Base-by-base conservation (phyloP, 352 stramenopile species). In the Globisporangium irregulare region DNA sequence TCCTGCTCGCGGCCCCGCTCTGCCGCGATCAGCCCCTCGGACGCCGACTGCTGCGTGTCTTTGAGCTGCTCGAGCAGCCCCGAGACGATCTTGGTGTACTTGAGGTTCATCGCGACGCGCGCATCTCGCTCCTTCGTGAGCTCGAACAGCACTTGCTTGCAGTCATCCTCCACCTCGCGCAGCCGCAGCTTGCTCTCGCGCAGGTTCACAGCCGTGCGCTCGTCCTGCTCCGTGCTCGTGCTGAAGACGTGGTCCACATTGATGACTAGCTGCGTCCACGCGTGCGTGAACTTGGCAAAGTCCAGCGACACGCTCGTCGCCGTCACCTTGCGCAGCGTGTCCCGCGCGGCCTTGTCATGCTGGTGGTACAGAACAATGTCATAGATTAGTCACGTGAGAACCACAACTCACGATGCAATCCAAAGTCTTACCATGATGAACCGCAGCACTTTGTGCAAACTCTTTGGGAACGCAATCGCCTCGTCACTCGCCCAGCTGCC, bases 181-280 rank as follows among this genome's bases (percentile, higher is more conserved):
- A 93, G 74, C 6, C 81, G 81, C 59, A 87, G 50, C 25, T 77
- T 67, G n/a, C 78, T 80, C 32, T 91, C 83, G 15, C 78, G 71
- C 24, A 91, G 64, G 36, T 57, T 70, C 10, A 64, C 51, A 0
- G 68, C 67, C 15, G 71, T 66, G 20, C 55, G 60, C 29, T 84
- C 83, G 71, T 88, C 79, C 66, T 93, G 82, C 51, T 93, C 85
- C 10, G 73, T 71, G 41, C 73, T 88, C 10, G 82, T 83, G 36
- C 69, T 72, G 24, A 91, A 61, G 22, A 68, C 59, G 6, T 67
- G 73, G 32, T 87, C 79, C 18, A 73, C 73, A 55, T 75, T 71
- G 25, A 82, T 77, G 34, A 75, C 71, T 14, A 89, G 62, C 53
- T 89, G 73, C 22, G 74, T 77, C 63, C 81, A 81, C 10, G 54